Evolutionary conservation across 108 stramenopile genomes (phyloP).

Genomic region (Skeletonema tropicum): DNA sequence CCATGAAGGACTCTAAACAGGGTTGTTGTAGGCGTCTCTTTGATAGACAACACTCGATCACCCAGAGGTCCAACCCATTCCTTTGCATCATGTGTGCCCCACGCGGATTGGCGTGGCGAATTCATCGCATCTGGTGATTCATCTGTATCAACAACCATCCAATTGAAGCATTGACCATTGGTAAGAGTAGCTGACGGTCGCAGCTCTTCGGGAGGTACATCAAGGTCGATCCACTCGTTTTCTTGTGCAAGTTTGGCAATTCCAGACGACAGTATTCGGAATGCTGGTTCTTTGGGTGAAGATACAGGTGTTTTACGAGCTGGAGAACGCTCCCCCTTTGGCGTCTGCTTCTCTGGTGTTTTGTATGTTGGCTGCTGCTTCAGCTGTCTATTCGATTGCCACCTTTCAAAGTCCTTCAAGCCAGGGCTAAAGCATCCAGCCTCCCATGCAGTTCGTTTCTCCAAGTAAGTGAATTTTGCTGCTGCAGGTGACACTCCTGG

Average conservation of each 20-base stretch:
- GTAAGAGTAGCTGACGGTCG: conserved; percentile 84
- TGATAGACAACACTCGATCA: conserved; percentile 65
- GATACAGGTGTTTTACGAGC: neutral
- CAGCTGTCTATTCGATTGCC: conserved; percentile 15
- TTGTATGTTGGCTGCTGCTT: neutral
- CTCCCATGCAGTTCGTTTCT: conserved; percentile 84
- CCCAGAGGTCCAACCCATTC: conserved; percentile 83
- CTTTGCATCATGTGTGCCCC: conserved; percentile 84
- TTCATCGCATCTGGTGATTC: conserved; percentile 10
- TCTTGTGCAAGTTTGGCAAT: conserved; percentile 48
- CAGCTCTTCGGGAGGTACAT: conserved; percentile 72
- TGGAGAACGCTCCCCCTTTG: neutral
- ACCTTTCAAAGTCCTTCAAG: conserved; percentile 52
- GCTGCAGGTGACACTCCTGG: conserved; percentile 77
- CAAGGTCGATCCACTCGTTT: conserved; percentile 67
- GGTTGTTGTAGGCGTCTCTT: conserved; percentile 78
- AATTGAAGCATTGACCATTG: conserved; percentile 87
- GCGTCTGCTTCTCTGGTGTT: conserved; percentile 1
- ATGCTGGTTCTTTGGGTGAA: conserved; percentile 24
- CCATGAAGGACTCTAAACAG: conserved; percentile 69
- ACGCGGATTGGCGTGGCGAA: conserved; percentile 60
- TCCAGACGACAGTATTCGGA: conserved; percentile 36
- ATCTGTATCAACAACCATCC: conserved; percentile 64
- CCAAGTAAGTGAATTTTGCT: conserved; percentile 61
- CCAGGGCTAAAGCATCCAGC: conserved; percentile 67